A percentile compares a stretch with the other conserved stretches of the same genome.
Evolutionary conservation across 345 rosid species (phyloP).

Genomic region (Citrus trifoliata): DNA sequence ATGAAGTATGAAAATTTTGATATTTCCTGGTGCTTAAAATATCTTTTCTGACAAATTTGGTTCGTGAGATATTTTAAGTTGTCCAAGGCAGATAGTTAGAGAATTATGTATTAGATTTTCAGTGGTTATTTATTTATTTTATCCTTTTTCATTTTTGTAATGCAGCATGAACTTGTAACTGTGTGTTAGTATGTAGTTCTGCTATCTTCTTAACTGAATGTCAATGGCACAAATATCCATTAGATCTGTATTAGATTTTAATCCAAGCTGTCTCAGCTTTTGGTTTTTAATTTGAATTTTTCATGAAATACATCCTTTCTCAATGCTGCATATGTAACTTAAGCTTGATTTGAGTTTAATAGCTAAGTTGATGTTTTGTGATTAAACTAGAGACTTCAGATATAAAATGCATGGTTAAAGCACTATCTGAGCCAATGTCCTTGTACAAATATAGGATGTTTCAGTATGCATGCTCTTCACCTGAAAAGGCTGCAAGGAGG

Average conservation of each 20-base stretch:
- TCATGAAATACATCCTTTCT: background rate
- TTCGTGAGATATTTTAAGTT: background rate
- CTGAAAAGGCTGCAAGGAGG: conserved; percentile 37
- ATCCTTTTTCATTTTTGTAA: background rate
- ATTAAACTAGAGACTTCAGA: conserved; percentile 13
- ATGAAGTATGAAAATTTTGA: background rate
- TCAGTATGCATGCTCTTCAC: conserved; percentile 34
- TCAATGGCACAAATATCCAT: background rate
- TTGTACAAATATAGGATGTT: conserved; percentile 22
- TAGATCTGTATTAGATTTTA: background rate
- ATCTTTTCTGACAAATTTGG: background rate
- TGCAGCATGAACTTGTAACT: background rate
- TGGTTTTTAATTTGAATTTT: background rate
- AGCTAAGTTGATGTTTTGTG: conserved; percentile 9
- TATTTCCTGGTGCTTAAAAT: background rate
- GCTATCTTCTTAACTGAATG: background rate
- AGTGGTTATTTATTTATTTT: background rate
- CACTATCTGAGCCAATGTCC: background rate
- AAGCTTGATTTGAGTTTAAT: background rate
- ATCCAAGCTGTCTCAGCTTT: background rate
- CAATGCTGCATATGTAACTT: background rate
- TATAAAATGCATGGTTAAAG: background rate
- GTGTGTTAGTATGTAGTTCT: background rate
- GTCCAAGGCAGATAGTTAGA: background rate
- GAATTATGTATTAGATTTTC: background rate